A percentile compares a stretch with the other conserved stretches of the same genome.
Conservation (phyloP, 2,329 filamentous ascomycete genomes). For the Berkeleyomyces basicola region DNA sequence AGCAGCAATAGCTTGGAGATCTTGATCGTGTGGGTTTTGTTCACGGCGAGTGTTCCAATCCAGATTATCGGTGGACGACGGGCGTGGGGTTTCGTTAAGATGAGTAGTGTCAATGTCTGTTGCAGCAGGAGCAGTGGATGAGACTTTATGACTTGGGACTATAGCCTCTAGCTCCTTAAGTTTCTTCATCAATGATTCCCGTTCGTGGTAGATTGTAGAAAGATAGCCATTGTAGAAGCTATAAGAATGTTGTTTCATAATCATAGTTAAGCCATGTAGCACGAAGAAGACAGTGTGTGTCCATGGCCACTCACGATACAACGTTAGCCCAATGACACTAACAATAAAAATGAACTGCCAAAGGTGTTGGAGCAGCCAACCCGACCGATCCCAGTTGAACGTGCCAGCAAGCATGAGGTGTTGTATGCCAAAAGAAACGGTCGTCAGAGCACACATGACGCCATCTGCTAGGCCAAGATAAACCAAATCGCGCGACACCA, state of each 20-base stretch:
- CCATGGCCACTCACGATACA: constrained; percentile 65
- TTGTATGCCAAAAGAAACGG: constrained; percentile 50
- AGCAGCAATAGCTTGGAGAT: constrained; percentile 30
- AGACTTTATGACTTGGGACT: constrained; percentile 4
- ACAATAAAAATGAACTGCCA: constrained; percentile 54
- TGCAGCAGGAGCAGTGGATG: constrained; percentile 15
- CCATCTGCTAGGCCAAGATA: constrained; percentile 47
- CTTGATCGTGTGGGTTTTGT: constrained; percentile 38
- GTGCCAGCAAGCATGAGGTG: constrained; percentile 39
- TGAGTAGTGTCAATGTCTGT: constrained; percentile 8
- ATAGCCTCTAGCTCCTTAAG: constrained; percentile 38
- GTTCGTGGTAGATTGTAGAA: constrained; percentile 40
- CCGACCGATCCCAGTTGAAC: constrained; percentile 48
- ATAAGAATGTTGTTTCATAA: constrained; percentile 76
- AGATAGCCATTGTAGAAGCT: constrained; percentile 64
- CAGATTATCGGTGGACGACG: constrained; percentile 2
- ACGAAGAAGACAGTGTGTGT: constrained; percentile 67
- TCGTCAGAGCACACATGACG: constrained; percentile 49
- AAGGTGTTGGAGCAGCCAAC: constrained; percentile 59
- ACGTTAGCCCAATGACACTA: constrained; percentile 45
- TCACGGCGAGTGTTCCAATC: constrained; percentile 20
- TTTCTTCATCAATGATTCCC: constrained; percentile 27
- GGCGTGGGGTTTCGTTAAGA: constrained; percentile 14
- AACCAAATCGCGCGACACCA: constrained; percentile 39
- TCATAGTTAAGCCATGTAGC: constrained; percentile 54